phyloP scores from a whole-genome alignment of 345 rosid genomes.

The Salix dunnii region DNA sequence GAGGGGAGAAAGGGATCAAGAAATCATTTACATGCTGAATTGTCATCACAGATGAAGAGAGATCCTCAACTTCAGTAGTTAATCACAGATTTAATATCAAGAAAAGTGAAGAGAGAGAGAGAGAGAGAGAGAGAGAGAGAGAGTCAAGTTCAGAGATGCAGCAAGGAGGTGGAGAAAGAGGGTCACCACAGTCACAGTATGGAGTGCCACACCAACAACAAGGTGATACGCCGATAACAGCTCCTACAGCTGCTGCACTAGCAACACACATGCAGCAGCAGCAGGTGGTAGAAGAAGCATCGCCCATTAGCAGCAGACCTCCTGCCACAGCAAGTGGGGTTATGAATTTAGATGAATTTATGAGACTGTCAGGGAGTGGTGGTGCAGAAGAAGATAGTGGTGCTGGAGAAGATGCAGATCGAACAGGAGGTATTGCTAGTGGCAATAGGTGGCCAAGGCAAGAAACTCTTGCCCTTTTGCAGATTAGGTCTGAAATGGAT shows the following conservation, averaged over 20 bases:
- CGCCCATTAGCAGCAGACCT: conserved; percentile 87
- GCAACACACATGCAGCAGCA: conserved; percentile 14
- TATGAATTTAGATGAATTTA: conserved; percentile 51
- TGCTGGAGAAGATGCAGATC: conserved; percentile 43
- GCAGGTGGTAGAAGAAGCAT: conserved; percentile 62
- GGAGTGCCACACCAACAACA: conserved; percentile 11
- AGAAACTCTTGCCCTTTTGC: conserved; percentile 76
- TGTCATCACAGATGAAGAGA: conserved; percentile 7
- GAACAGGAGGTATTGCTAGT: conserved; percentile 40
- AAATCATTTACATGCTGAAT: conserved; percentile 1
- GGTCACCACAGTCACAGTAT: conserved; percentile 32
- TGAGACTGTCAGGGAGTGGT: conserved; percentile 42
- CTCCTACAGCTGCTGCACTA: conserved; percentile 14
- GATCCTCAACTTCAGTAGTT: background rate
- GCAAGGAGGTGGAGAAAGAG: conserved; percentile 45
- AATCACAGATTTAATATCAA: background rate
- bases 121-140: background rate
- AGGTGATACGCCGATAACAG: conserved; percentile 3
- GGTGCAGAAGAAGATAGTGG: conserved; percentile 26
- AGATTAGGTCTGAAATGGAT: conserved; percentile 91
- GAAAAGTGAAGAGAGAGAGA: background rate
- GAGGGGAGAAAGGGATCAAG: conserved; percentile 4
- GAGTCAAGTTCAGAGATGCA: conserved; percentile 37
- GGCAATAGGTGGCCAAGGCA: conserved; percentile 92
- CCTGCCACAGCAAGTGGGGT: conserved; percentile 36